A percentile compares a stretch with the other conserved stretches of the same genome.
Conservation (phyloP, 257 asterid genomes). For the Nicotiana paniculata region DNA sequence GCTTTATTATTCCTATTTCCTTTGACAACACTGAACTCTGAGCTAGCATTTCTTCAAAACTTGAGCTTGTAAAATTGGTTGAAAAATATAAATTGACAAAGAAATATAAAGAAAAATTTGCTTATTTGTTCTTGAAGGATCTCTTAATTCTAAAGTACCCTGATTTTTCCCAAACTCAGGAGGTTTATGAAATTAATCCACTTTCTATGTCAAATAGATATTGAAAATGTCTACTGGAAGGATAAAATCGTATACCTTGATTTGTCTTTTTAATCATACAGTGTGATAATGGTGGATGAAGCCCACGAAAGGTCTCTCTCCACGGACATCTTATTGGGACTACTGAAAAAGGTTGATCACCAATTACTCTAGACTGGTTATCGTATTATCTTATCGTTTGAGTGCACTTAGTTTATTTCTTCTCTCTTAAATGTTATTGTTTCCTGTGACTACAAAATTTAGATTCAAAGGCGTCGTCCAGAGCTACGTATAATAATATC, state of each 20-base stretch:
- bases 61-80: neutral
- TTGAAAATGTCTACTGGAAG: neutral
- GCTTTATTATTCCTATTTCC: neutral
- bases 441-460: neutral
- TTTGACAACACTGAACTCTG: neutral
- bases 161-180: neutral
- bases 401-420: neutral
- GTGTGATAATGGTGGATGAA: slow-evolving; percentile 98
- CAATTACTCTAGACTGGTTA: neutral
- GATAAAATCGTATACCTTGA: neutral
- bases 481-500: slow-evolving; percentile 86
- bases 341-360: slow-evolving; percentile 74
- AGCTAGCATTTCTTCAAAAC: neutral
- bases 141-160: neutral
- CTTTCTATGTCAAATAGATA: neutral
- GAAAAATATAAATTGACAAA: neutral
- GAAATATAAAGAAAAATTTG: neutral
- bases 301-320: slow-evolving; percentile 97
- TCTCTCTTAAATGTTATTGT: neutral
- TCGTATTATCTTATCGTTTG: neutral
- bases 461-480: slow-evolving; percentile 87
- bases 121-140: neutral
- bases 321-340: slow-evolving; percentile 88
- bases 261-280: slow-evolving; percentile 18
- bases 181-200: neutral